These are phyloP conservation scores for Aleurites moluccanus DNA, from an alignment of 441 rosid genomes.

Conservation along the genomic window DNA sequence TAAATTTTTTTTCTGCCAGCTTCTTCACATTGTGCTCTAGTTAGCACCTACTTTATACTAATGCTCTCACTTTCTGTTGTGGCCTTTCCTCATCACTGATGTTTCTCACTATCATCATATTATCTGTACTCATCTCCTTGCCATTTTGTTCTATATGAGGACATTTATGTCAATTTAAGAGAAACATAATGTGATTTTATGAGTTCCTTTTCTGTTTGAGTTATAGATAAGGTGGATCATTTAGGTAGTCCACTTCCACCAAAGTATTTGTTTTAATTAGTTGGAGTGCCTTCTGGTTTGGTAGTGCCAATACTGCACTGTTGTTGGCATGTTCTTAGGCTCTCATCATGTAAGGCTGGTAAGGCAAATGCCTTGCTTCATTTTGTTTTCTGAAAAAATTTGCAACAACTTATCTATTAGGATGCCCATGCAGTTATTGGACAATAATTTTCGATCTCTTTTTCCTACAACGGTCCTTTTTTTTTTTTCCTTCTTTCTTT, in stretches of 20 bases:
- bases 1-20: not conserved
- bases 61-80: not conserved
- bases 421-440: not conserved
- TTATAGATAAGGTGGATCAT: not conserved
- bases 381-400: not conserved
- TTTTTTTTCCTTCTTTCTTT: not conserved
- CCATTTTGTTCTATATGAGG: not conserved
- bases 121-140: not conserved
- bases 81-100: not conserved
- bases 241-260: not conserved
- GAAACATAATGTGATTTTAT: not conserved
- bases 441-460: not conserved
- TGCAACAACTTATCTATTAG: not conserved
- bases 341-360: not conserved
- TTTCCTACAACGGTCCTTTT: not conserved
- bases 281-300: not conserved
- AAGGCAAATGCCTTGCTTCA: not conserved
- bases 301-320: too few relatives aligned
- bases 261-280: not conserved
- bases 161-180: not conserved
- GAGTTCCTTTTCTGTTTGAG: not conserved
- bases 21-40: not conserved
- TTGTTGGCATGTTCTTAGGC: not conserved
- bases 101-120: not conserved
- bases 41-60: not conserved